Evolutionary conservation across 371 early-diverging fungal species (phyloP), one percentile per base, ranked within the genome.

Genomic region (Batrachochytrium dendrobatidis): DNA sequence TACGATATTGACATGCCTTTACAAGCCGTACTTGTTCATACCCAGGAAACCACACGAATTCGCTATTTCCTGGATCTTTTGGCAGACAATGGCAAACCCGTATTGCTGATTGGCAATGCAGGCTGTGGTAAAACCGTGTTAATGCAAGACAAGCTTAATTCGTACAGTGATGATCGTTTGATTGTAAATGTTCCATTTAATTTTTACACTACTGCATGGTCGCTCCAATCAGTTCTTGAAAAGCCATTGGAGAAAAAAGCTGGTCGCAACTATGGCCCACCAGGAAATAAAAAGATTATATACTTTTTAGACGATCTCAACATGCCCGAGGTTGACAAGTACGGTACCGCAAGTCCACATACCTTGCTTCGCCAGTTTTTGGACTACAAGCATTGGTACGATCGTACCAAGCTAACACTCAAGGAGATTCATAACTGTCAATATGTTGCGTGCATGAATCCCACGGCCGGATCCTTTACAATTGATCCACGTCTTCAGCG

Each of bases 281-380:
- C 81, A 0, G 83, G 83, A 12, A 72, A 65, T 29, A 80, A 77
- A 65, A 83, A 83, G 66, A 61, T 83, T 34, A 79, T 83, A 51
- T 83, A 83, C 69, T 82, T 83, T 70, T 52, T 83, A 43, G 83
- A 83, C 61, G 83, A 83, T 64, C 66, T 83, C 31, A 83, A 83
- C 65, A 83, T 83, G 83, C 83, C 83, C 15, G 83, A 83, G 56
- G 83, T 83, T 17, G 83, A 83, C 70, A 81, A 79, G 55, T 83
- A 83, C 59, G 82, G 83, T 29, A 83, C 83, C 7, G 83, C 78
- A 0, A 66, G 70, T 18, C 79, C 81, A 2, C 81, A 81, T 61
- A 79, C 82, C 1, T 62, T 83, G 34, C 65, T 83, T 28, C 66
- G 83, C 20, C 83, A 83, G 59, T 74, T 77, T 55, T 60, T 83